Base-by-base conservation (phyloP, 2,329 filamentous ascomycete genomes). In the Verticillium tricorpus region DNA sequence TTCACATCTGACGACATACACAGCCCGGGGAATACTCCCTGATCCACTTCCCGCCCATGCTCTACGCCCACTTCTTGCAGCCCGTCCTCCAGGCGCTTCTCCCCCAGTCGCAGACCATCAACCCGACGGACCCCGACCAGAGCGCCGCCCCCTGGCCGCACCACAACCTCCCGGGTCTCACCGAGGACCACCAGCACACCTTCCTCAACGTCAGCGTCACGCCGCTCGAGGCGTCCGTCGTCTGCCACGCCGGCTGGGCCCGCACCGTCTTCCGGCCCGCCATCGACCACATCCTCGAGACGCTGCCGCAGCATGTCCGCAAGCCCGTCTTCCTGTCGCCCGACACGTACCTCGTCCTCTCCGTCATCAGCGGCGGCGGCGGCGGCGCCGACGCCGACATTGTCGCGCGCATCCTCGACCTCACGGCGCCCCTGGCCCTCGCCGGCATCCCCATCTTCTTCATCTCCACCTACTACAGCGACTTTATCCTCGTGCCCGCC, bases 371-470 rank as follows among this genome's bases (percentile, higher is more conserved):
- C 65, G 90, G 93, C 68, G 45, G 45, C 45, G 45, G 45, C 8
- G 45, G 45, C 8, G 45, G 45, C 45, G n/a, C 45, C 45, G 93
- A 93, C 8, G 88, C 97, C 68, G 93, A 97, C 72, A 93, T 94
- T 11, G 93, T 93, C 7, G 92, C 93, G 68, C 86, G 93, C 61
- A 94, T 99, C 7, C 85, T 97, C 69, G 94, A 98, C 71, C 77
- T 99, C 64, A 97, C 93, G 8, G 93, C 89, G 60, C 95, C 94
- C 5, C 82, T 98, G 35, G 94, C 95, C 32, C 83, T 97, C 72
- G 94, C 94, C 58, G 92, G 92, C 68, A 95, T 98, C 59, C 91
- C 94, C 60, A 96, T 99, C 71, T 97, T 98, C 81, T 98, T 98
- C 83, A 96, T 97, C 74, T 97, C 94, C 3, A 97, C 93, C 35